phyloP scores from a whole-genome alignment of 495 filamentous ascomycete genomes.

The Massariosphaeria phaeospora region DNA sequence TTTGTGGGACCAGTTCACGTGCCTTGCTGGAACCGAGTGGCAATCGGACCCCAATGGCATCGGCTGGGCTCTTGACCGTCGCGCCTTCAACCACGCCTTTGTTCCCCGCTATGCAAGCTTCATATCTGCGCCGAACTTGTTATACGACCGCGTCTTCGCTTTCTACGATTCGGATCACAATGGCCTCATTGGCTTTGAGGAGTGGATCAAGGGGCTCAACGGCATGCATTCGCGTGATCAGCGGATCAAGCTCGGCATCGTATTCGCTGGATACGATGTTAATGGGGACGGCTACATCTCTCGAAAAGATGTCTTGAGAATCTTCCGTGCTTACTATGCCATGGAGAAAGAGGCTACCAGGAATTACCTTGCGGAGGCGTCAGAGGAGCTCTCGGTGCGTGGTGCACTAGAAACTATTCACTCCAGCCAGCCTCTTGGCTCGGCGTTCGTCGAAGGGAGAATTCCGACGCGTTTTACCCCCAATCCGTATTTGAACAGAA shows the following conservation, averaged over 20 bases:
- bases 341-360: slow-evolving; percentile 78
- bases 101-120: slow-evolving; percentile 72
- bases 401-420: slow-evolving; percentile 58
- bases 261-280: slow-evolving; percentile 88
- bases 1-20: slow-evolving; percentile 93
- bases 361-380: slow-evolving; percentile 64
- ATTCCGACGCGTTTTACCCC: slow-evolving; percentile 24
- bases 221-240: slow-evolving; percentile 54
- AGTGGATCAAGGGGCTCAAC: slow-evolving; percentile 80
- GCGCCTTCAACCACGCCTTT: slow-evolving; percentile 85
- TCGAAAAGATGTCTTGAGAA: slow-evolving; percentile 81
- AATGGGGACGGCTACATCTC: slow-evolving; percentile 84
- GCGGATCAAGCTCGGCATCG: slow-evolving; percentile 57
- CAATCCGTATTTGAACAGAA: slow-evolving; percentile 15
- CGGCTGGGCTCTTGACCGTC: slow-evolving; percentile 77
- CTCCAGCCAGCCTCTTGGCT: slow-evolving; percentile 39
- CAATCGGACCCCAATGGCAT: slow-evolving; percentile 72
- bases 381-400: slow-evolving; percentile 63
- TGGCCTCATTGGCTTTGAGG: slow-evolving; percentile 86
- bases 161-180: slow-evolving; percentile 92
- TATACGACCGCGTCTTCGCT: slow-evolving; percentile 92
- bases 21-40: slow-evolving; percentile 81
- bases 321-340: slow-evolving; percentile 86
- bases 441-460: slow-evolving; percentile 33
- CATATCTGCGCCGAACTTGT: slow-evolving; percentile 74